Evolutionary conservation across 495 filamentous ascomycete species (phyloP).

Genomic region (Hapsidospora chrysogenum): DNA sequence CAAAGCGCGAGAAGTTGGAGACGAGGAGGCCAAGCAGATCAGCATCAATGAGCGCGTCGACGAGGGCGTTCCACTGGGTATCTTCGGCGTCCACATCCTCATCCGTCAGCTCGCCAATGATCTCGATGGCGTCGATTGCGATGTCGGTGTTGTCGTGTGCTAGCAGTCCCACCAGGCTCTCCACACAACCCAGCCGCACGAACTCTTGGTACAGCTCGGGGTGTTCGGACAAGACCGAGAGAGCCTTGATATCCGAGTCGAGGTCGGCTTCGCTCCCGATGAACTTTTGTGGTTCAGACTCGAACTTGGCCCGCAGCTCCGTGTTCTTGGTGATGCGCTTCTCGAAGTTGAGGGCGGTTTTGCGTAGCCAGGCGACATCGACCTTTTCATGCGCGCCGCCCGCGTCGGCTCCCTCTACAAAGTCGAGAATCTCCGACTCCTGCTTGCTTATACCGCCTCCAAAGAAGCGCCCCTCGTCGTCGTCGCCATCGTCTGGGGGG

Average conservation of each 20-base stretch:
- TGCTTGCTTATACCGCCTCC: constrained; percentile 73
- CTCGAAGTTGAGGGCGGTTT: constrained; percentile 72
- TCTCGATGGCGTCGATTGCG: constrained; percentile 79
- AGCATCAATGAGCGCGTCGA: constrained; percentile 66
- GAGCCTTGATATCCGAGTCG: constrained; percentile 73
- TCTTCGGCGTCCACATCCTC: constrained; percentile 80
- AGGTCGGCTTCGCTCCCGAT: constrained; percentile 68
- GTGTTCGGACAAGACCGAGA: constrained; percentile 80
- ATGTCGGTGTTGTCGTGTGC: constrained; percentile 97
- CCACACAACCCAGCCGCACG: constrained; percentile 57
- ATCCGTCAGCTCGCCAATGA: constrained; percentile 83
- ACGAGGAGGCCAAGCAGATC: constrained; percentile 72
- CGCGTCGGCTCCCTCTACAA: constrained; percentile 37
- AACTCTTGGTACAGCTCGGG: constrained; percentile 76
- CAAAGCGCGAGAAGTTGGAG: constrained; percentile 66
- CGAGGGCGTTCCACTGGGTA: constrained; percentile 67
- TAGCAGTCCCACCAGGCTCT: constrained; percentile 59
- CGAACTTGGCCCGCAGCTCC: constrained; percentile 79
- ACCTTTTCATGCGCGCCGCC: constrained; percentile 51
- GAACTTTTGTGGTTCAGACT: constrained; percentile 68
- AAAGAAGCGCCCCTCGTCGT: constrained; percentile 90
- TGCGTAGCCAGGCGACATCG: constrained; percentile 68
- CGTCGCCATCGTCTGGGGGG: constrained; percentile 54
- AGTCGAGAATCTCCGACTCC: constrained; percentile 78
- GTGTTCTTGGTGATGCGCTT: constrained; percentile 83